These are phyloP conservation scores for Pseudoscleropodium purum DNA, from an alignment of 225 moss, liverwort and hornwort species.

Conservation along the genomic window DNA sequence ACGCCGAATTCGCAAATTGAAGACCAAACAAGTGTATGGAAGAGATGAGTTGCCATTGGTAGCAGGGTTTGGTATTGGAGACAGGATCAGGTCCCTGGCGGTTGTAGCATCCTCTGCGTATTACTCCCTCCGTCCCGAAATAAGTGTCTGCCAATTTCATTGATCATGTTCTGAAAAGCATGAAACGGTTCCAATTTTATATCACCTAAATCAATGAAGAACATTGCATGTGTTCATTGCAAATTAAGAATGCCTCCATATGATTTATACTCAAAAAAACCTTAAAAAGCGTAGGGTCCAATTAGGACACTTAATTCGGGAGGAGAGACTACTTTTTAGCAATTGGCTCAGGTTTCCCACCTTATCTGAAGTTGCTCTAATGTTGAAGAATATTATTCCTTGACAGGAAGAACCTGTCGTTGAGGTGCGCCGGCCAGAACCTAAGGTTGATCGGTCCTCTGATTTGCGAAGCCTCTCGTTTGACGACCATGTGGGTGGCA, in stretches of 20 bases:
- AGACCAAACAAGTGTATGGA: background rate
- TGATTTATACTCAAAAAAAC: background rate
- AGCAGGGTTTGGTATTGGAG: background rate
- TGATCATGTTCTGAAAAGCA: background rate
- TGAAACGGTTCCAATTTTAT: background rate
- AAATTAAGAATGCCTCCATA: background rate
- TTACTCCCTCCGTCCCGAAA: background rate
- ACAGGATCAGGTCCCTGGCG: background rate
- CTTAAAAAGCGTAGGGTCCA: background rate
- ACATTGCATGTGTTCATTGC: background rate
- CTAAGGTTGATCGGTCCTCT: conserved; percentile 20
- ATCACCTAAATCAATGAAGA: background rate
- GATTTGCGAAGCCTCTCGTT: conserved; percentile 63
- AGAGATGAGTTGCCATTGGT: background rate
- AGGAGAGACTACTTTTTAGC: background rate
- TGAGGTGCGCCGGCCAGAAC: conserved; percentile 49
- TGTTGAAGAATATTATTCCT: background rate
- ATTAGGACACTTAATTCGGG: background rate
- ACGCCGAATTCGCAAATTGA: background rate
- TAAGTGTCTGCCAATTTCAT: background rate
- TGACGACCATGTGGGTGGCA: conserved; percentile 63
- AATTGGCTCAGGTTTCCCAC: background rate
- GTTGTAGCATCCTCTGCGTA: background rate
- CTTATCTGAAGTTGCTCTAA: background rate
- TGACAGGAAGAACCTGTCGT: conserved; percentile 24